Conservation (phyloP, 345 rosid species). For the Salix suchowensis region DNA sequence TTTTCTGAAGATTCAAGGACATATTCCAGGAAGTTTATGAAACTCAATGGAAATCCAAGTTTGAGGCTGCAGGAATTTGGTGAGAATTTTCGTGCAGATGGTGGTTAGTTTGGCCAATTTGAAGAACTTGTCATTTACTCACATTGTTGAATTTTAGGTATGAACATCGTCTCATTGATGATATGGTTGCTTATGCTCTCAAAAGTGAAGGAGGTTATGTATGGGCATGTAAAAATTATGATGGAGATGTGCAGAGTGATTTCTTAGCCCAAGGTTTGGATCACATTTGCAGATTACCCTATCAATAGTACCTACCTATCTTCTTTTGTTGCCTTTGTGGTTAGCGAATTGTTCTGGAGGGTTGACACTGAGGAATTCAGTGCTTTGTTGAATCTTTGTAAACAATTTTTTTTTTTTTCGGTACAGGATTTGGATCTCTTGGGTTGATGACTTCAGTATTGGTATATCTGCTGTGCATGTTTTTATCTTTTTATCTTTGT, state of each 20-base stretch:
- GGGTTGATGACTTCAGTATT: conserved; percentile 95
- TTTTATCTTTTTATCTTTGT: background rate
- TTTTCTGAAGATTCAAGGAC: conserved; percentile 75
- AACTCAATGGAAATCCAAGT: conserved; percentile 72
- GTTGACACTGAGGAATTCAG: background rate
- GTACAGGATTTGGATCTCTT: conserved; percentile 89
- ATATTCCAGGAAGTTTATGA: conserved; percentile 97
- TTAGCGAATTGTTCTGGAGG: background rate
- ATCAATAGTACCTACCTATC: background rate
- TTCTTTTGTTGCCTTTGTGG: background rate
- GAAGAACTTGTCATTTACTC: conserved; percentile 6
- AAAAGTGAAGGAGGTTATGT: conserved; percentile 97
- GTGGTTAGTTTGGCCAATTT: conserved; percentile 13
- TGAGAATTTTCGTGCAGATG: conserved; percentile 24
- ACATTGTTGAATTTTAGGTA: conserved; percentile 49
- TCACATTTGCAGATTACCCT: background rate
- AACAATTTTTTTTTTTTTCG: background rate
- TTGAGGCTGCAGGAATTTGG: conserved; percentile 91
- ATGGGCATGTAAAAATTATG: conserved; percentile 99
- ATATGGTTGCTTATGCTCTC: conserved; percentile 96
- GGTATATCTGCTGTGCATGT: conserved; percentile 37
- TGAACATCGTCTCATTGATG: conserved; percentile 98
- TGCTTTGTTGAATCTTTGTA: background rate
- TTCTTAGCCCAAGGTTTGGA: conserved; percentile 90
- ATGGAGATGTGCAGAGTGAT: conserved; percentile 99